Conservation (phyloP, 371 early-diverging fungal species). For the Mucor lusitanicus region DNA sequence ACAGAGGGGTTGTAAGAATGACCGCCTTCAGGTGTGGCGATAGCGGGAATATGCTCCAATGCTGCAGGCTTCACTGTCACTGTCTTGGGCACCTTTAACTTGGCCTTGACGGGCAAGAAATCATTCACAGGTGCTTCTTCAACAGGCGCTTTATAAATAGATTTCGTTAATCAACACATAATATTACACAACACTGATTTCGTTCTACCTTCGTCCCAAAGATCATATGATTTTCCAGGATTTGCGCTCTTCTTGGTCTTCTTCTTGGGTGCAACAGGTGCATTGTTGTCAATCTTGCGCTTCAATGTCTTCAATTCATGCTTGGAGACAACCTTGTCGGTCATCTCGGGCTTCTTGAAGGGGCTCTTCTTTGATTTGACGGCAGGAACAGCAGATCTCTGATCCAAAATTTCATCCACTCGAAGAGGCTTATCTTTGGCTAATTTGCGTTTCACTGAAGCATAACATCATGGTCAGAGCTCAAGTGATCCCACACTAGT, state of each 20-base stretch:
- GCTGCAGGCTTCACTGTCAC: conserved; percentile 51
- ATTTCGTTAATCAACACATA: not conserved
- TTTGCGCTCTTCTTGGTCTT: conserved; percentile 26
- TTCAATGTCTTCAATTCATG: conserved; percentile 23
- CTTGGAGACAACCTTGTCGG: conserved; percentile 22
- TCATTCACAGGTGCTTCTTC: conserved; percentile 11
- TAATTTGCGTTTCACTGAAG: conserved; percentile 31
- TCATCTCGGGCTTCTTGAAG: conserved; percentile 25
- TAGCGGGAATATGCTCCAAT: conserved; percentile 59
- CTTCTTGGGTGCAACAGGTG: conserved; percentile 21
- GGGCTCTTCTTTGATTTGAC: conserved; percentile 29
- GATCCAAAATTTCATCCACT: conserved; percentile 80
- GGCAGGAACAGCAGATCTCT: conserved; percentile 64
- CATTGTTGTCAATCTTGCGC: conserved; percentile 28
- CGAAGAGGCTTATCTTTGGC: conserved; percentile 61
- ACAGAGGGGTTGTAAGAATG: conserved; percentile 89
- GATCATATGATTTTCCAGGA: conserved; percentile 44
- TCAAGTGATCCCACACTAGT: not conserved
- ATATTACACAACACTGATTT: not conserved
- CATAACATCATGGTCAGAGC: not conserved
- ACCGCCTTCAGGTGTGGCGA: conserved; percentile 81
- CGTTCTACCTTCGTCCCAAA: conserved; percentile 50
- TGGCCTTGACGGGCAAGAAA: conserved; percentile 8
- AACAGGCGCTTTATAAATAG: not conserved
- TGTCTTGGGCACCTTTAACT: conserved; percentile 57